Percentiles rank a stretch among this genome's conserved stretches.
Evolutionary conservation across 2,329 filamentous ascomycete genomes (phyloP).

Genomic region (Chlorencoelia australis): DNA sequence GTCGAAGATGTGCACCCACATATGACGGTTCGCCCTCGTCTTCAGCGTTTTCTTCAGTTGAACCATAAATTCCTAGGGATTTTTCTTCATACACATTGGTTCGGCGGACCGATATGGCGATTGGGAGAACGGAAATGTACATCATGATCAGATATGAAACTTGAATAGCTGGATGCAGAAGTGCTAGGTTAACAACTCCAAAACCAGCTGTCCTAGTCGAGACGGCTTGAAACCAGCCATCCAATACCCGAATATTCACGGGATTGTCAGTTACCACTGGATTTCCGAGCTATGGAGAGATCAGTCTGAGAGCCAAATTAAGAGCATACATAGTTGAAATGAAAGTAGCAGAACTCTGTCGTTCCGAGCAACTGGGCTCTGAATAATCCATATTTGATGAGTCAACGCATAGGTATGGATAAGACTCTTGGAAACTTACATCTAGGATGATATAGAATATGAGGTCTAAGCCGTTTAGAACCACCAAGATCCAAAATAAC

Average conservation of each 20-base stretch:
- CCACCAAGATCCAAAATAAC: conserved; percentile 77
- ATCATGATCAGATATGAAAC: conserved; percentile 97
- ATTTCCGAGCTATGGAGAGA: conserved; percentile 54
- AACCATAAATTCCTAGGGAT: conserved; percentile 63
- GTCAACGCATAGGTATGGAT: too few species aligned
- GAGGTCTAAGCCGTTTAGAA: conserved; percentile 75
- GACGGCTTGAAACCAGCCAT: conserved; percentile 83
- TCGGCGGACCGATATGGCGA: conserved; percentile 85
- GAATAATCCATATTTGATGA: too few species aligned
- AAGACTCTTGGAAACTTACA: conserved; percentile 46
- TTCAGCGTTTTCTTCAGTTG: conserved; percentile 36
- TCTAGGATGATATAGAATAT: conserved; percentile 91
- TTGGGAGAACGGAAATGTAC: conserved; percentile 97
- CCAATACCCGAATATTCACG: conserved; percentile 65
- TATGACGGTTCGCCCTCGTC: conserved; percentile 61
- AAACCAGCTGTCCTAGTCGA: conserved; percentile 89
- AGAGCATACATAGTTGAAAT: too few species aligned
- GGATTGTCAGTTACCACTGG: conserved; percentile 57
- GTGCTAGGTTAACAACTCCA: conserved; percentile 64
- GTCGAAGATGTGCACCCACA: conserved; percentile 80
- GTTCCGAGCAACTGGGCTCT: too few species aligned
- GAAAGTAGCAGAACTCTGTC: too few species aligned
- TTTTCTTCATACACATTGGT: conserved; percentile 97
- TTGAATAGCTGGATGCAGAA: conserved; percentile 81
- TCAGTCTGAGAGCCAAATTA: too few species aligned